These are phyloP conservation scores for Mucor velutinosus DNA, from an alignment of 371 early-diverging fungal species.

Conservation along the genomic window DNA sequence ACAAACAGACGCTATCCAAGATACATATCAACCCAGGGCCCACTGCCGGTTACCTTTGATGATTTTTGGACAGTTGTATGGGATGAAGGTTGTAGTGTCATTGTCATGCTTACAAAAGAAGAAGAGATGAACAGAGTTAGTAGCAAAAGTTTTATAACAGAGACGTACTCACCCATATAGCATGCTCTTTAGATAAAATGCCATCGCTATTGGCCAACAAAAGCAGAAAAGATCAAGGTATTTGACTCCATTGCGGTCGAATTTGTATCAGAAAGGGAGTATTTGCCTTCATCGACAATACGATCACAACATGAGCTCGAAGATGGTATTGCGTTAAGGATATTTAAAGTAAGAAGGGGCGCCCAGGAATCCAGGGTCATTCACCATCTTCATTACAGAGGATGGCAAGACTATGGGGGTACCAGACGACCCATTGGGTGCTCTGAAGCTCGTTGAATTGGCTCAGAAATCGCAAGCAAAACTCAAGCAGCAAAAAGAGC, in stretches of 20 bases:
- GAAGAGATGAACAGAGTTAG: slow-evolving; percentile 71
- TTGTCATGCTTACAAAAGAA: slow-evolving; percentile 86
- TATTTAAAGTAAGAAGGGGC: background rate
- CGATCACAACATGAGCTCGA: background rate
- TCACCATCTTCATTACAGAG: slow-evolving; percentile 75
- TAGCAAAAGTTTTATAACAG: slow-evolving; percentile 46
- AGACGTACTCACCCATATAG: background rate
- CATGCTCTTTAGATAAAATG: slow-evolving; percentile 48
- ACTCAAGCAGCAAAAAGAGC: slow-evolving; percentile 28
- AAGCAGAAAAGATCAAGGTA: slow-evolving; percentile 16
- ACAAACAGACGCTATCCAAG: slow-evolving; percentile 29
- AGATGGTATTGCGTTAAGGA: slow-evolving; percentile 7
- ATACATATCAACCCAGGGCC: slow-evolving; percentile 89
- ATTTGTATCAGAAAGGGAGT: slow-evolving; percentile 16
- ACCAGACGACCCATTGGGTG: slow-evolving; percentile 54
- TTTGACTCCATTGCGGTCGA: slow-evolving; percentile 33
- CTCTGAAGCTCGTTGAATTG: slow-evolving; percentile 56
- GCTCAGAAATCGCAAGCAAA: slow-evolving; percentile 36
- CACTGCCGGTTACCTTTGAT: slow-evolving; percentile 69
- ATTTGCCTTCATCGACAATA: background rate
- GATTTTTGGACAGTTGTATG: slow-evolving; percentile 90
- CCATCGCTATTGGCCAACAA: slow-evolving; percentile 71
- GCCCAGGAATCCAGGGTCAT: slow-evolving; percentile 36
- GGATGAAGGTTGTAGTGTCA: slow-evolving; percentile 69
- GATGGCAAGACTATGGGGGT: slow-evolving; percentile 85